phyloP scores from a whole-genome alignment of 106 monocot genomes.

The Apostasia shenzhenica region DNA sequence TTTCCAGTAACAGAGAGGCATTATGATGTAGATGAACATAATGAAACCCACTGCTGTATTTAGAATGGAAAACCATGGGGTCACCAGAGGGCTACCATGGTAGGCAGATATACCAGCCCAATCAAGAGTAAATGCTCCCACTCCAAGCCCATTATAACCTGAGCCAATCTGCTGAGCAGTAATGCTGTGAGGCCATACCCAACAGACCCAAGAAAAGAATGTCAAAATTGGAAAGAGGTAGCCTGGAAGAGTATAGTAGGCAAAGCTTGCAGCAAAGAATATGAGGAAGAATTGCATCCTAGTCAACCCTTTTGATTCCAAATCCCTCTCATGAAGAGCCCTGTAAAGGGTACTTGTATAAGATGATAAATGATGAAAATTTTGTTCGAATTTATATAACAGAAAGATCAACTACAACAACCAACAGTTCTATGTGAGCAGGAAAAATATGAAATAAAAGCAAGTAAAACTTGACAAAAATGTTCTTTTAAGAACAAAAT shows the following conservation, averaged over 20 bases:
- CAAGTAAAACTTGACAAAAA: too few relatives aligned
- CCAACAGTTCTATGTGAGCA: too few relatives aligned
- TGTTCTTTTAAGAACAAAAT: too few relatives aligned
- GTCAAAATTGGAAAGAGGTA: slow-evolving; percentile 80
- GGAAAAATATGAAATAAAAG: too few relatives aligned
- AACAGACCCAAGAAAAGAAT: slow-evolving; percentile 95
- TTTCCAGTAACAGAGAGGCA: slow-evolving; percentile 85
- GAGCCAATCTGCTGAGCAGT: slow-evolving; percentile 89
- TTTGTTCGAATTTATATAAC: too few relatives aligned
- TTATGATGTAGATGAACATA: slow-evolving; percentile 83
- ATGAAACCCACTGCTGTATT: slow-evolving; percentile 71
- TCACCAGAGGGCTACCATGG: slow-evolving; percentile 79
- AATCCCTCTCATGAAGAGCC: slow-evolving; percentile 74
- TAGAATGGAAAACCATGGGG: slow-evolving; percentile 79
- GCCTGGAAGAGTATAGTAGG: slow-evolving; percentile 75
- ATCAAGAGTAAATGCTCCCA: slow-evolving; percentile 84
- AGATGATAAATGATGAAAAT: not conserved
- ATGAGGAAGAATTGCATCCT: slow-evolving; percentile 85
- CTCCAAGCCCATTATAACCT: slow-evolving; percentile 74
- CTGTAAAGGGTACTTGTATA: slow-evolving; percentile 19
- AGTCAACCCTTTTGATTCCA: slow-evolving; percentile 37
- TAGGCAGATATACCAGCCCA: slow-evolving; percentile 93
- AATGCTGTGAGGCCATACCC: slow-evolving; percentile 77
- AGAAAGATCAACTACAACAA: too few relatives aligned
- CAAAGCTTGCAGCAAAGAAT: slow-evolving; percentile 59